A percentile compares a stretch with the other conserved stretches of the same genome.
Conservation (phyloP, 1,284 basidiomycete species). For the Leccinum laetum region DNA sequence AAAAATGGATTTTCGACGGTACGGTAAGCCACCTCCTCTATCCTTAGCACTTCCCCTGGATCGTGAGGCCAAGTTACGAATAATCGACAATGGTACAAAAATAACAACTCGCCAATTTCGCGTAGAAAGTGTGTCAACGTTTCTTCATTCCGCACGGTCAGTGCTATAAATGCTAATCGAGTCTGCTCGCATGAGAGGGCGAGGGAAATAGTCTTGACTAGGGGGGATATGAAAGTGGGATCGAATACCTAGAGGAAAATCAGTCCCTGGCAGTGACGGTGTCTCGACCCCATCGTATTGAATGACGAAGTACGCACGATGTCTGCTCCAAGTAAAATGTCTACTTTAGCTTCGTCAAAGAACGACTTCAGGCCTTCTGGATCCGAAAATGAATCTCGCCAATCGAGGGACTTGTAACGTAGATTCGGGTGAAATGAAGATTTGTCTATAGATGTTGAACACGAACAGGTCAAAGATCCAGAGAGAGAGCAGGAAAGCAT, state of each 20-base stretch:
- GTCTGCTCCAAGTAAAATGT: conserved; percentile 71
- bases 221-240: conserved; percentile 55
- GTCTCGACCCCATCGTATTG: neutral
- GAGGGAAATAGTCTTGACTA: conserved; percentile 53
- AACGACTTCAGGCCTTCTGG: conserved; percentile 21
- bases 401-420: conserved; percentile 45
- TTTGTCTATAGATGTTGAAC: conserved; percentile 38
- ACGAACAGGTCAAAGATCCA: neutral
- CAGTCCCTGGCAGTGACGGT: neutral
- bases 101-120: conserved; percentile 35
- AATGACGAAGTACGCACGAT: conserved; percentile 42
- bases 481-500: neutral
- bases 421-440: conserved; percentile 42
- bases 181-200: conserved; percentile 35
- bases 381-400: conserved; percentile 55
- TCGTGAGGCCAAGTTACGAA: conserved; percentile 14
- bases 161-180: conserved; percentile 51
- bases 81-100: neutral
- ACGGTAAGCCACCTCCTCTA: conserved; percentile 21
- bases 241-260: conserved; percentile 61
- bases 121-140: conserved; percentile 43
- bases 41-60: conserved; percentile 18
- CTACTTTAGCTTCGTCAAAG: conserved; percentile 43
- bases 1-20: conserved; percentile 12
- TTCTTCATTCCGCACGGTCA: conserved; percentile 52